Evolutionary conservation across 208 protist species (phyloP).

Genomic region (Trypanosoma platydactyli): DNA sequence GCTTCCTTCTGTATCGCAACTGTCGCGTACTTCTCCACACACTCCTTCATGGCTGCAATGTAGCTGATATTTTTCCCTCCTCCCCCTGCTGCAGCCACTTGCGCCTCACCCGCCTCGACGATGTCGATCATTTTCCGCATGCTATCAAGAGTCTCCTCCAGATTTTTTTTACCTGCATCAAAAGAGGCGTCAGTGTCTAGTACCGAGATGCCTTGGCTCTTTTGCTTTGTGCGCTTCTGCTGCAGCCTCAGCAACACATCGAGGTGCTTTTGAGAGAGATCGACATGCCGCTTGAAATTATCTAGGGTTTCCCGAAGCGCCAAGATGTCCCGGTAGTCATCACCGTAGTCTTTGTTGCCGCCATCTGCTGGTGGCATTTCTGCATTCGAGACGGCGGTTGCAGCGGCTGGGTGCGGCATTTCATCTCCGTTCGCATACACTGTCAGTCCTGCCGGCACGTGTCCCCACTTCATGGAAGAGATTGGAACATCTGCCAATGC

Average conservation of each 20-base stretch:
- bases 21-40: constrained; percentile 64
- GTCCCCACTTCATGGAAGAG: constrained; percentile 65
- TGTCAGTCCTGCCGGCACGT: constrained; percentile 79
- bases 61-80: constrained; percentile 19
- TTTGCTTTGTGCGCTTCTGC: constrained; percentile 41
- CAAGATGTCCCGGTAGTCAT: constrained; percentile 39
- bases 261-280: constrained; percentile 61
- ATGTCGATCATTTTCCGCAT: constrained; percentile 30
- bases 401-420: background rate
- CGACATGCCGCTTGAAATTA: constrained; percentile 69
- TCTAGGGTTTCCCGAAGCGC: constrained; percentile 56
- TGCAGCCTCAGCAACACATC: constrained; percentile 58
- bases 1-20: constrained; percentile 50
- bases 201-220: constrained; percentile 21
- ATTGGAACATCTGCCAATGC: constrained; percentile 39
- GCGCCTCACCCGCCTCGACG: constrained; percentile 31
- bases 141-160: constrained; percentile 27
- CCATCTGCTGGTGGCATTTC: background rate
- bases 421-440: constrained; percentile 61
- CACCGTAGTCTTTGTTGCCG: constrained; percentile 32
- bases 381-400: too few relatives aligned
- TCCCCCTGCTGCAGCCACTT: background rate
- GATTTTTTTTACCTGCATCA: constrained; percentile 7
- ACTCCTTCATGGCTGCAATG: constrained; percentile 59
- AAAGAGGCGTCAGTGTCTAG: constrained; percentile 4